Percentiles rank a stretch among this genome's conserved stretches.
Conservation (phyloP, 1,284 basidiomycete genomes). For the Ceratobasidium sp. region DNA sequence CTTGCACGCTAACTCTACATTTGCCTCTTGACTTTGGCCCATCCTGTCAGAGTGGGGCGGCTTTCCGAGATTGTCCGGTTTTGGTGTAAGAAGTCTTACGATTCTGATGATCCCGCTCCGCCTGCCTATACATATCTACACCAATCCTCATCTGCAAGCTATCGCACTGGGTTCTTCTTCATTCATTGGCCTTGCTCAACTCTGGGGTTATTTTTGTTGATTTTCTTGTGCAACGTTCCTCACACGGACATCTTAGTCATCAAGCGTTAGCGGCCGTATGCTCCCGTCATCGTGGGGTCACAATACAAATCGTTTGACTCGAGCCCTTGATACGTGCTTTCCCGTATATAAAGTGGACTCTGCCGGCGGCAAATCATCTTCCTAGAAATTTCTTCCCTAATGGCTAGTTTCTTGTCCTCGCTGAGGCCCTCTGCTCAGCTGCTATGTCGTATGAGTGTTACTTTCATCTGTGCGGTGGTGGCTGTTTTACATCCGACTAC, state of each 20-base stretch:
- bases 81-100: constrained; percentile 2
- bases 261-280: constrained; percentile 12
- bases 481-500: constrained; percentile 24
- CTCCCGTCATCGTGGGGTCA: constrained; percentile 24
- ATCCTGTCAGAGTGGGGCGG: background rate
- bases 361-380: constrained; percentile 7
- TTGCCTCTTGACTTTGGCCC: background rate
- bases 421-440: constrained; percentile 37
- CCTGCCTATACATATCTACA: too few species aligned
- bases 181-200: background rate
- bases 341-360: background rate
- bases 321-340: background rate
- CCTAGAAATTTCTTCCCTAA: background rate
- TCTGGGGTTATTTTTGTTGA: background rate
- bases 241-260: constrained; percentile 39
- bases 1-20: background rate
- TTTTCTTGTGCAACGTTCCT: background rate
- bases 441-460: constrained; percentile 39
- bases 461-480: constrained; percentile 31
- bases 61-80: constrained; percentile 17
- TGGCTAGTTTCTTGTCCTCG: constrained; percentile 9
- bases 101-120: background rate
- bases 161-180: too few species aligned
- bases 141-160: background rate
- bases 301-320: constrained; percentile 7